A percentile compares a stretch with the other conserved stretches of the same genome.
Evolutionary conservation across 2,329 filamentous ascomycete species (phyloP).

Genomic region (Trichophyton schoenleinii): DNA sequence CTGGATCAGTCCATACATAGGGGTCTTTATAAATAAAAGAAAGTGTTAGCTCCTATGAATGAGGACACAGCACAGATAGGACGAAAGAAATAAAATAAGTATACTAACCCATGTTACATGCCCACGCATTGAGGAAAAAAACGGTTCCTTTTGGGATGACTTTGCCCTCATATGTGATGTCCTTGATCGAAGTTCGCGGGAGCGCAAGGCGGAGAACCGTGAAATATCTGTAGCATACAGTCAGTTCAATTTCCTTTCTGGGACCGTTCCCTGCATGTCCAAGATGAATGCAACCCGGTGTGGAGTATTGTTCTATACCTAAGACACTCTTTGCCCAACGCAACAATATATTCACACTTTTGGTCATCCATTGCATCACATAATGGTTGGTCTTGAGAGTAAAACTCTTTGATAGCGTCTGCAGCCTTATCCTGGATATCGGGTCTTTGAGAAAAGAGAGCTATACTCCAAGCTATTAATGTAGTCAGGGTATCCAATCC

Average conservation of each 20-base stretch:
- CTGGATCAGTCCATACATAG: conserved; percentile 46
- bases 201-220: conserved; percentile 52
- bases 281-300: neutral
- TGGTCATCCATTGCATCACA: conserved; percentile 52
- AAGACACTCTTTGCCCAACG: conserved; percentile 50
- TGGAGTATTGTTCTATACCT: conserved; percentile 24
- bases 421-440: conserved; percentile 52
- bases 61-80: neutral
- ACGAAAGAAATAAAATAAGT: neutral
- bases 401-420: conserved; percentile 44
- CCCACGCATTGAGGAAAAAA: conserved; percentile 55
- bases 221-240: conserved; percentile 37
- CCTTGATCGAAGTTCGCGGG: conserved; percentile 48
- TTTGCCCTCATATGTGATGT: conserved; percentile 46
- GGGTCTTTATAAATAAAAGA: conserved; percentile 29
- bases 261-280: neutral
- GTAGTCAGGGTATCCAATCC: conserved; percentile 56
- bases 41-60: neutral
- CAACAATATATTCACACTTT: conserved; percentile 51
- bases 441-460: conserved; percentile 45
- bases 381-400: conserved; percentile 41
- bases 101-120: conserved; percentile 52
- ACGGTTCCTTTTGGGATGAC: conserved; percentile 51
- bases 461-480: conserved; percentile 52
- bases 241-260: conserved; percentile 5